These are phyloP conservation scores for Dictyostelium purpureum DNA, from an alignment of 78 protist genomes.

Conservation along the genomic window DNA sequence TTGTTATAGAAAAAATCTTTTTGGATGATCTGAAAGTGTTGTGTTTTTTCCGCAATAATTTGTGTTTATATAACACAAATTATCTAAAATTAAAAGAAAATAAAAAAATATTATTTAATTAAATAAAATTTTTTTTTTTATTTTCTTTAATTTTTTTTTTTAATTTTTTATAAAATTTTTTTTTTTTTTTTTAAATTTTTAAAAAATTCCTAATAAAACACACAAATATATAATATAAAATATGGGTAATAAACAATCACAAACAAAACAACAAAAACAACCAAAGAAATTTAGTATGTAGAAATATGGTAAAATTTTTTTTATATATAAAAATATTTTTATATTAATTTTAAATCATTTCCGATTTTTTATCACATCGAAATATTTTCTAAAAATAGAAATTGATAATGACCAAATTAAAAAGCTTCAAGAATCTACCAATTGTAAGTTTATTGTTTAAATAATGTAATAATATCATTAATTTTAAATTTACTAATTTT, in stretches of 20 bases:
- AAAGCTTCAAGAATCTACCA: constrained; percentile 62
- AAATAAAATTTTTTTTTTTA: too few species aligned
- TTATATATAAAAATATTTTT: background rate
- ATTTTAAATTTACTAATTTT: background rate
- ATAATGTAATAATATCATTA: background rate
- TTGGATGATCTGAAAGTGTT: too few species aligned
- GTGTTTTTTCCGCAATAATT: too few species aligned
- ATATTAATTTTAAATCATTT: background rate
- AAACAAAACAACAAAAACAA: background rate
- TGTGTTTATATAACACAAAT: too few species aligned
- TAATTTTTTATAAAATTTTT: too few species aligned
- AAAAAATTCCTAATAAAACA: too few species aligned
- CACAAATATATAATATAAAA: background rate
- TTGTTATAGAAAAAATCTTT: too few species aligned
- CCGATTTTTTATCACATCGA: background rate
- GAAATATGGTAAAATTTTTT: background rate
- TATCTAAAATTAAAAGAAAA: too few species aligned
- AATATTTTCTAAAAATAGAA: constrained; percentile 10
- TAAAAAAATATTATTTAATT: too few species aligned
- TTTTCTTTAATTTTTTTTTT: too few species aligned
- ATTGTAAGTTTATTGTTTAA: constrained; percentile 27
- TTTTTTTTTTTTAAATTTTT: too few species aligned
- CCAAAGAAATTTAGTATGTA: constrained; percentile 59
- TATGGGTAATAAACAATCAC: background rate
- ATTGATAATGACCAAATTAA: constrained; percentile 44